Percentiles rank a stretch among this genome's conserved stretches.
These are phyloP conservation scores for Hordeum pubiflorum DNA, from an alignment of 202 grass and related monocot genomes.

Conservation along the genomic window DNA sequence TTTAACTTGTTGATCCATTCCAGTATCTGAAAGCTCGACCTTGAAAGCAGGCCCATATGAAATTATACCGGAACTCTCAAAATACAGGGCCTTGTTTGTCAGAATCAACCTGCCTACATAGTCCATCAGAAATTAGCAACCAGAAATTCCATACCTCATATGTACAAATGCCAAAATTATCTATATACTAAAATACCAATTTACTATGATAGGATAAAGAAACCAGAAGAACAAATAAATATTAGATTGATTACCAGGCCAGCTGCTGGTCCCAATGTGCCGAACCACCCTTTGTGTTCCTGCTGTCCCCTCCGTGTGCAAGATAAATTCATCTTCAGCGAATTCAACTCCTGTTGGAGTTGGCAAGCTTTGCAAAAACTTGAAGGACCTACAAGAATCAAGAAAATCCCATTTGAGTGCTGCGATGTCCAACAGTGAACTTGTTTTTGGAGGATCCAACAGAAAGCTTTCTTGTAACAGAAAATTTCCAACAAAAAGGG, in stretches of 20 bases:
- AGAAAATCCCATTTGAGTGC: not conserved
- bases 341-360: conserved; percentile 63
- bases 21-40: conserved; percentile 50
- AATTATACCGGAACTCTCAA: conserved; percentile 61
- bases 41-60: conserved; percentile 69
- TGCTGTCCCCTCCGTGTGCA: conserved; percentile 69
- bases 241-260: conserved; percentile 53
- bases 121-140: not conserved
- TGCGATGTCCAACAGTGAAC: not conserved
- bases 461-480: not conserved
- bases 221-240: not conserved
- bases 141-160: not conserved
- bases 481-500: not conserved
- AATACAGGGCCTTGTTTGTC: conserved; percentile 84
- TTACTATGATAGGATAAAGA: not conserved
- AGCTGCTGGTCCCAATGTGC: conserved; percentile 61
- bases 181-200: not conserved
- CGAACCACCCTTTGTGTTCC: conserved; percentile 75
- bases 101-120: conserved; percentile 65
- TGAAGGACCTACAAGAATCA: conserved; percentile 42
- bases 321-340: conserved; percentile 68
- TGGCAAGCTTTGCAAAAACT: conserved; percentile 48
- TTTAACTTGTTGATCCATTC: conserved; percentile 61
- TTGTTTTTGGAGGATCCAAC: not conserved
- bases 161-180: not conserved